phyloP scores from a whole-genome alignment of 345 rosid genomes.

The Lumnitzera racemosa region DNA sequence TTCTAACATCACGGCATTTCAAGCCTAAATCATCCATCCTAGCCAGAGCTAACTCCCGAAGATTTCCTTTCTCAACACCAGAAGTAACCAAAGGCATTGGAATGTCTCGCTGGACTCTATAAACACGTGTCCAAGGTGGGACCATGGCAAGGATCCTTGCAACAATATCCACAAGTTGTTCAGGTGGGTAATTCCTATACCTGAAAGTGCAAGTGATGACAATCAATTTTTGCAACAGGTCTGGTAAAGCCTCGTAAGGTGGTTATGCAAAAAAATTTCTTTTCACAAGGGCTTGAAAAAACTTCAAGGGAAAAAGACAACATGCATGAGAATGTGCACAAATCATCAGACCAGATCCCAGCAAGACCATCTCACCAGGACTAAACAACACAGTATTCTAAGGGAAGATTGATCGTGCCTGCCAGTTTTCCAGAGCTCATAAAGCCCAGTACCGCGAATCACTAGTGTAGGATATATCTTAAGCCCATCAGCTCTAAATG shows the following conservation, averaged over 20 bases:
- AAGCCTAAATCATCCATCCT: conserved; percentile 97
- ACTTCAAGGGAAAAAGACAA: too few species aligned
- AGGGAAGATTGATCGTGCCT: conserved; percentile 27
- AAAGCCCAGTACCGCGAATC: conserved; percentile 97
- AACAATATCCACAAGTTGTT: conserved; percentile 94
- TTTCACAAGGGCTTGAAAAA: too few species aligned
- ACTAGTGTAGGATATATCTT: conserved; percentile 98
- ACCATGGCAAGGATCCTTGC: conserved; percentile 98
- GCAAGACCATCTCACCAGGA: too few species aligned
- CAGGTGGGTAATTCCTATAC: conserved; percentile 93
- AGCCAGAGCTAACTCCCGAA: conserved; percentile 90
- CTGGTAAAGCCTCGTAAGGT: too few species aligned
- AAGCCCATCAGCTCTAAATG: conserved; percentile 93
- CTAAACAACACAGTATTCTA: too few species aligned
- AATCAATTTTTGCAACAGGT: not conserved
- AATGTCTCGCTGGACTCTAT: conserved; percentile 97
- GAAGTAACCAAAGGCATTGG: conserved; percentile 99
- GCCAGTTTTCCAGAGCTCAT: conserved; percentile 98
- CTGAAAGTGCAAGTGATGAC: conserved; percentile 26
- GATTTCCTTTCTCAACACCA: conserved; percentile 99
- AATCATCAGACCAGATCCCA: too few species aligned
- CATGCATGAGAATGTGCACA: too few species aligned
- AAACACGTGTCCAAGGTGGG: conserved; percentile 99
- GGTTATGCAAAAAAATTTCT: too few species aligned
- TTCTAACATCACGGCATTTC: conserved; percentile 96